Conservation (phyloP, 2,329 filamentous ascomycete genomes). For the Colletotrichum gigasporum region DNA sequence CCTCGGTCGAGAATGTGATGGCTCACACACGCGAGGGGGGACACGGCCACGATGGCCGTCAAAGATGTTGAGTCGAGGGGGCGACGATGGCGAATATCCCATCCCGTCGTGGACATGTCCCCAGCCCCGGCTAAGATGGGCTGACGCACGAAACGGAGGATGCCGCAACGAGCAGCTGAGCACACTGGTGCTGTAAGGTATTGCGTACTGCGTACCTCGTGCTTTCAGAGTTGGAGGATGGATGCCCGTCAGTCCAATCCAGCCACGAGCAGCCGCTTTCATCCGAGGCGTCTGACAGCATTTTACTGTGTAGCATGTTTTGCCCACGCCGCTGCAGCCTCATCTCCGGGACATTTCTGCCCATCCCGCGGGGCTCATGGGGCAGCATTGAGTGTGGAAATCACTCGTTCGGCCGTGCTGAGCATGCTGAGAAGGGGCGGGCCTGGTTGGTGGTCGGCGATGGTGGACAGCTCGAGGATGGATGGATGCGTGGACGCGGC, state of each 20-base stretch:
- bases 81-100: not conserved
- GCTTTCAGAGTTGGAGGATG: not conserved
- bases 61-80: not conserved
- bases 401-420: not conserved
- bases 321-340: conserved; percentile 15
- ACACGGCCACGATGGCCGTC: not conserved
- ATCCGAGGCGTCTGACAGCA: conserved; percentile 23
- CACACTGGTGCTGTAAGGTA: too few relatives aligned
- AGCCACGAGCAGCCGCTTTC: conserved; percentile 16
- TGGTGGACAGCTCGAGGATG: not conserved
- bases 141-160: too few relatives aligned
- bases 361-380: not conserved
- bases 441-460: not conserved
- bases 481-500: not conserved
- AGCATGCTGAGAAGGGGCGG: not conserved
- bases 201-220: too few relatives aligned
- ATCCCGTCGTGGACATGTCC: too few relatives aligned
- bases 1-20: conserved; percentile 6
- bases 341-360: conserved; percentile 18
- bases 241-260: not conserved
- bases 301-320: not conserved
- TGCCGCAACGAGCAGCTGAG: too few relatives aligned
- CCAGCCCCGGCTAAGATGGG: too few relatives aligned
- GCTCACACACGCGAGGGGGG: not conserved
- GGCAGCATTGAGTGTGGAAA: not conserved